A percentile compares a stretch with the other conserved stretches of the same genome.
These are phyloP conservation scores for Metarhizium album DNA, from an alignment of 2,329 filamentous ascomycete genomes.

Conservation along the genomic window DNA sequence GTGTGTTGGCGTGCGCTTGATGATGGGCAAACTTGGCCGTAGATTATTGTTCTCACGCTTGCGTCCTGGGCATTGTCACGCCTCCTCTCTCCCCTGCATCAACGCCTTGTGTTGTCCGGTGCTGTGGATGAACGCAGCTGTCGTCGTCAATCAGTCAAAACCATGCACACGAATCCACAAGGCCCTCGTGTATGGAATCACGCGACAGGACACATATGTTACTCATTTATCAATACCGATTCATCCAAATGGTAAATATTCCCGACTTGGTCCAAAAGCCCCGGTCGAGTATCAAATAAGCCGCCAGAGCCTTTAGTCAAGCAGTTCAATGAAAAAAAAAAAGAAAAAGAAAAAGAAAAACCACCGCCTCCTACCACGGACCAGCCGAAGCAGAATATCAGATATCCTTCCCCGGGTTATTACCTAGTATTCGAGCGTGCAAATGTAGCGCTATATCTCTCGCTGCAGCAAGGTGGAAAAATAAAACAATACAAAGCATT, in stretches of 20 bases:
- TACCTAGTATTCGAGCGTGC: slow-evolving; percentile 13
- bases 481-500: neutral
- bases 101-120: no score
- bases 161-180: neutral
- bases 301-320: slow-evolving; percentile 1
- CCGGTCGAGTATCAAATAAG: neutral
- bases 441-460: slow-evolving; percentile 3
- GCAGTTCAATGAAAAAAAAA: neutral
- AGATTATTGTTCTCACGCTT: no score
- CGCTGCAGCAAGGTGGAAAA: neutral
- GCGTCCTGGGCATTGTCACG: no score
- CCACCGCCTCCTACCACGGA: slow-evolving; percentile 14
- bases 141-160: neutral
- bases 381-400: slow-evolving; percentile 23
- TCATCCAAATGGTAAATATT: slow-evolving; percentile 5
- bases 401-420: slow-evolving; percentile 8
- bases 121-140: no score
- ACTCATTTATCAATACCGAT: slow-evolving; percentile 4
- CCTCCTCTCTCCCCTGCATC: no score
- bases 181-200: neutral
- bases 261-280: slow-evolving; percentile 1
- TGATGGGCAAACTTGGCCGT: no score
- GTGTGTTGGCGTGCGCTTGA: no score
- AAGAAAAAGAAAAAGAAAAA: neutral
- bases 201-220: neutral